Conservation (phyloP, 2,329 filamentous ascomycete genomes). For the Bipolaris oryzae region DNA sequence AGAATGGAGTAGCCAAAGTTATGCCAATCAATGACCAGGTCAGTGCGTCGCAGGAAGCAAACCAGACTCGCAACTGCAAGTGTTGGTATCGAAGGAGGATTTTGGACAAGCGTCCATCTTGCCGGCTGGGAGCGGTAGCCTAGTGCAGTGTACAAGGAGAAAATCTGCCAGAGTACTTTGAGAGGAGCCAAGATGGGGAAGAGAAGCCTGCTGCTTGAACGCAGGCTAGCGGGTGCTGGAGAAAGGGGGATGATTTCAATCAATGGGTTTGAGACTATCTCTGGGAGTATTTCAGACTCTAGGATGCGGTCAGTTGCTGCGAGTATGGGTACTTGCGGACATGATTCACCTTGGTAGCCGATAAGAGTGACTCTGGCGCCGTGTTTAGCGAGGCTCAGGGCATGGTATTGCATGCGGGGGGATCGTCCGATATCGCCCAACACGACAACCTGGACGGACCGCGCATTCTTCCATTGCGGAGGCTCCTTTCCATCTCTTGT, state of each 20-base stretch:
- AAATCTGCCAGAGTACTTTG: slow-evolving; percentile 85
- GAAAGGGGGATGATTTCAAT: slow-evolving; percentile 75
- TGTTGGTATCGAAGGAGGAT: slow-evolving; percentile 93
- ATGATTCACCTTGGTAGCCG: slow-evolving; percentile 74
- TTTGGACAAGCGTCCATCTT: slow-evolving; percentile 88
- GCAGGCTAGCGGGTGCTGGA: slow-evolving; percentile 69
- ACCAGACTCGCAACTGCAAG: slow-evolving; percentile 75
- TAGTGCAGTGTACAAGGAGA: slow-evolving; percentile 71
- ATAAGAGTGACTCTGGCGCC: slow-evolving; percentile 82
- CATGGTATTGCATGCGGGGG: slow-evolving; percentile 98
- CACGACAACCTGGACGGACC: slow-evolving; percentile 80
- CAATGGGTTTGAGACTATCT: slow-evolving; percentile 69
- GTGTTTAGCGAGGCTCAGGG: slow-evolving; percentile 84
- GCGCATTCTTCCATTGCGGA: slow-evolving; percentile 44
- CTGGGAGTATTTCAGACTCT: slow-evolving; percentile 83
- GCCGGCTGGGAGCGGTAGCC: slow-evolving; percentile 75
- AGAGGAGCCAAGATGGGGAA: slow-evolving; percentile 80
- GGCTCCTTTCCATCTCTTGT: slow-evolving; percentile 30
- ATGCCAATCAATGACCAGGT: slow-evolving; percentile 94
- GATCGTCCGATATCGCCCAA: slow-evolving; percentile 94
- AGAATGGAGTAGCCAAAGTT: slow-evolving; percentile 98
- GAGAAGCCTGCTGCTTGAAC: slow-evolving; percentile 70
- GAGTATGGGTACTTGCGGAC: background rate
- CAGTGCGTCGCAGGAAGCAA: slow-evolving; percentile 77
- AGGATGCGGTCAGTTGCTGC: background rate